Evolutionary conservation across 192 early-diverging fungal species (phyloP), one percentile per base, ranked within the genome.

Genomic region (Entomortierella lignicola): DNA sequence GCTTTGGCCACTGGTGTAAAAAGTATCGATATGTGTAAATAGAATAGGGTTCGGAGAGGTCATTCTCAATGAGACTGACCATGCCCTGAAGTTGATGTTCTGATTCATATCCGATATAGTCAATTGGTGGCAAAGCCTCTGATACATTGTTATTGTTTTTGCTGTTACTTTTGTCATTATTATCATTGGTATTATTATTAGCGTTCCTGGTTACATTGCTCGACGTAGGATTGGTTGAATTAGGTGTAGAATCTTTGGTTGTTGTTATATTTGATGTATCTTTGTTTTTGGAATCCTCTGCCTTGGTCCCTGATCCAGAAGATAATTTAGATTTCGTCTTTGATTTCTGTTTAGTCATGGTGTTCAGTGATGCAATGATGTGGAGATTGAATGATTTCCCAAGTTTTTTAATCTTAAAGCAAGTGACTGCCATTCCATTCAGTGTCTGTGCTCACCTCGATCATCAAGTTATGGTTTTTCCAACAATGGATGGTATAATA

Each of bases 1-100:
- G 92, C 31, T 92, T 79, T 8, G 96, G 96, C 95, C 94, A 97
- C 42, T 92, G 92, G 59, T 94, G 91, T 5, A 99, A 87, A 71
- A 99, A 99, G 72, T 95, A 99, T 34, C 97, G 91, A 82, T 98
- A 99, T 1, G 97, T 98, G 77, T 96, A 99, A 48, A 99, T 91
- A 10, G 96, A 94, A 74, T 99, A 99, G 2, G 97, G 96, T 67
- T 99, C 97, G 4, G 96, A 97, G 15, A 99, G 89, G 69, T 97
- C 96, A n/a, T 91, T 90, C 60, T 97, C 95, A 37, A 99, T 96
- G 47, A 99, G 85, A 12, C 69, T 68, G 55, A 91, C 92, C 15
- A 97, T 95, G 2, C 84, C 82, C 18, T 88, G 82, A 18, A 99
- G 85, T 64, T 99, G 93, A 17, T 81, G 65, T 66, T 99, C 97